Base-by-base conservation (phyloP, 345 rosid genomes). In the Pistacia atlantica region DNA sequence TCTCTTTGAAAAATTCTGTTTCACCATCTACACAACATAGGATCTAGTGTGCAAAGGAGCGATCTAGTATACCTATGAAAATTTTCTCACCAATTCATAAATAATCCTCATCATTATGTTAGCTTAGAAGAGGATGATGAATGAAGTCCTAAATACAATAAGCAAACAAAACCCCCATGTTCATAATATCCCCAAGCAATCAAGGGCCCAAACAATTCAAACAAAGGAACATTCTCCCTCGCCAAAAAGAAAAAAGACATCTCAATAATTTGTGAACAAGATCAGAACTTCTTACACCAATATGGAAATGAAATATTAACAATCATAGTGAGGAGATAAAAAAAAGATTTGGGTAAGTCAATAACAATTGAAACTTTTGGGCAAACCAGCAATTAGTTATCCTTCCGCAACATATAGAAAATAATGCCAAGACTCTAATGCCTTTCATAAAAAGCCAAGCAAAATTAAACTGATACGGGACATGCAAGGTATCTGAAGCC, bases 401-500 rank as follows among this genome's bases (percentile, higher is more conserved):
- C 28, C 64, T 33, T 56, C 48, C 6, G 55, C 56, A 42, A 17
- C 45, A 71, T 22, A 14, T 25, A 22, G 61, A 70, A n/a, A 35
- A 56, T 33, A 38, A 56, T 10, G 14, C 65, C 58, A 48, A 31
- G 6, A 25, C 75, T 17, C 46, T 25, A 54, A 57, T 75, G 35
- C 18, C 67, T 22, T 25, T 20, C 11, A 65, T 13, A 70, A 11
- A 67, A 67, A 54, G 59, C 62, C 71, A 77, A 51, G 45, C 37
- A 71, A 10, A 37, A 73, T 4, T 55, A 38, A 65, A 72, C 65
- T 61, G 68, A 59, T 54, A 74, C 20, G 31, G 54, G 20, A 11
- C 11, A 7, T 59, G 49, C 51, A 64, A 67, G 60, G 61, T 63
- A 63, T 31, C 49, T 46, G 8, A 70, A 79, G n/a, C 58, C 71